Evolutionary conservation across 2,329 filamentous ascomycete genomes (phyloP).

Genomic region (Aspergillus sp.): DNA sequence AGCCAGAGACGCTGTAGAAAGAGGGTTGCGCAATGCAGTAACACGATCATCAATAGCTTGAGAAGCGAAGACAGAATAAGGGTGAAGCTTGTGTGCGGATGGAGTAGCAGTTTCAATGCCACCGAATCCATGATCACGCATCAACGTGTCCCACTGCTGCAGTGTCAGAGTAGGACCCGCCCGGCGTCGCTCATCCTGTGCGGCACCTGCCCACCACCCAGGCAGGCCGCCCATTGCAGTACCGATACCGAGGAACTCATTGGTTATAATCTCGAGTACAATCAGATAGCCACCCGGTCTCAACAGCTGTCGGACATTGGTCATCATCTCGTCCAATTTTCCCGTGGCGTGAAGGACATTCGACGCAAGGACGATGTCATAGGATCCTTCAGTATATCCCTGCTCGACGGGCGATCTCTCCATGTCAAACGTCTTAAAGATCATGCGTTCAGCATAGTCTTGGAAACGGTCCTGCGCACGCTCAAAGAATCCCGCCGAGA

Average conservation of each 20-base stretch:
- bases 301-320: conserved; percentile 30
- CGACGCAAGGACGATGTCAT: conserved; percentile 39
- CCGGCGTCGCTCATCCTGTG: not conserved
- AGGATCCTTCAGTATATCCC: conserved; percentile 28
- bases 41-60: conserved; percentile 8
- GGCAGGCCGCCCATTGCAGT: not conserved
- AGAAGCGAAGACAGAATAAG: not conserved
- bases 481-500: conserved; percentile 44
- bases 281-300: conserved; percentile 9
- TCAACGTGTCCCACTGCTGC: not conserved
- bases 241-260: conserved; percentile 13
- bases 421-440: conserved; percentile 31
- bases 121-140: not conserved
- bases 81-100: not conserved
- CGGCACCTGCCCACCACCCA: conserved; percentile 1
- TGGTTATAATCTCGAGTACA: not conserved
- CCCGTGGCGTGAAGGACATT: conserved; percentile 42
- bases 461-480: conserved; percentile 28
- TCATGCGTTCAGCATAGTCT: conserved; percentile 20
- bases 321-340: conserved; percentile 20
- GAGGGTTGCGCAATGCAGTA: not conserved
- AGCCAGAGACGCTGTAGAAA: not conserved
- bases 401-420: conserved; percentile 30
- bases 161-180: not conserved
- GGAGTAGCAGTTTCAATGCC: conserved; percentile 4